Evolutionary conservation across 768 basidiomycete species (phyloP), one percentile per base, ranked within the genome.

Genomic region (Rhizopogon rudus): DNA sequence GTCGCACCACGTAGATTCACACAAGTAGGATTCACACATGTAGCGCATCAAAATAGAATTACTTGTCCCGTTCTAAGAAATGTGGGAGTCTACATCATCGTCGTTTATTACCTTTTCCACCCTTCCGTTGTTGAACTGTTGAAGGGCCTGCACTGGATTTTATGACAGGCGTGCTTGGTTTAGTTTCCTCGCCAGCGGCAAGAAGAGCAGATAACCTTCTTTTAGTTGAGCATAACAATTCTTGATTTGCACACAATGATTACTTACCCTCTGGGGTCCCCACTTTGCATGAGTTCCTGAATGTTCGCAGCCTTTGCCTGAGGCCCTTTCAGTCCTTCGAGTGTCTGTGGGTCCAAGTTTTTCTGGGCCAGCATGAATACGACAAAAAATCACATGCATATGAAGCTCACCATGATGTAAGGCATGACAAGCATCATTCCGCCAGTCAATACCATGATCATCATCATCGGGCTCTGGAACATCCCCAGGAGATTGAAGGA

Each of bases 391-490:
- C 1, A 44, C 10, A 17, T 20, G 3, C 14, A 41, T 13, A 9
- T 33, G 37, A 42, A 16, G 54, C 74, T 46, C 63, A 90, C 90
- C 79, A 87, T 86, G 52, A 92, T 68, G 64, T 87, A 90, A 4
- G 89, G 90, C 81, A 82, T 84, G 22, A 77, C 80, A 28, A 92
- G 68, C 73, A 88, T 79, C 80, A 90, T 80, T 49, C 70, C 73
- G 39, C 79, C 89, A 44, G 79, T 86, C 59, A 79, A 69, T 31
- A 82, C 76, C 83, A 89, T 87, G 67, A 91, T 77, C 55, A 93
- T 71, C 77, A 88, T 87, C 90, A 93, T 91, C 6, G 90, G 90
- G 65, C 83, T 93, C 55, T 85, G 81, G 63, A 93, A 74, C 87
- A 93, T 91, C 51, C 75, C 81, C 54, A 87, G 53, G 22, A 90